A percentile compares a stretch with the other conserved stretches of the same genome.
These are phyloP conservation scores for Phytophthora pseudosyringae DNA, from an alignment of 352 stramenopile genomes.

Conservation along the genomic window DNA sequence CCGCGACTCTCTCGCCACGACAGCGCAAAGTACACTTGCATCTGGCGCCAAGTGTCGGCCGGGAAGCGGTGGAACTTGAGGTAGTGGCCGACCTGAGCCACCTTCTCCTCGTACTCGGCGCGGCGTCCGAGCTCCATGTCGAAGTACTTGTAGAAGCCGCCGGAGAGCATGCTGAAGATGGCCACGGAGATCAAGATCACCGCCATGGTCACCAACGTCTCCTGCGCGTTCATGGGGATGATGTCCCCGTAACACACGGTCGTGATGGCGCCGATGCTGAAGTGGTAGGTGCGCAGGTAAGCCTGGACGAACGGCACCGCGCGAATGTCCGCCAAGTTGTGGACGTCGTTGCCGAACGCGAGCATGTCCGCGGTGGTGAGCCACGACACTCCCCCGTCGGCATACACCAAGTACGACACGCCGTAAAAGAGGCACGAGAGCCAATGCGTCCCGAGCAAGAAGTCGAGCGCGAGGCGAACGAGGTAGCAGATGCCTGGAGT, in stretches of 20 bases:
- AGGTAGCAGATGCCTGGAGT: constrained; percentile 46
- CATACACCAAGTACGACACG: constrained; percentile 55
- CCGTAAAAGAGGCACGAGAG: constrained; percentile 62
- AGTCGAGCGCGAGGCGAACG: constrained; percentile 54
- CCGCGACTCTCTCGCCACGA: constrained; percentile 76
- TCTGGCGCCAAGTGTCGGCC: constrained; percentile 61
- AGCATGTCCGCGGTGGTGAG: constrained; percentile 70
- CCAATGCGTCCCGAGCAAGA: constrained; percentile 60
- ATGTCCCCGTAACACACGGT: constrained; percentile 81
- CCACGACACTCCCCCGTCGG: constrained; percentile 50
- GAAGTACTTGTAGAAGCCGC: constrained; percentile 73
- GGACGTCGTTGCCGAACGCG: constrained; percentile 41
- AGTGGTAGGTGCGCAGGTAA: constrained; percentile 68
- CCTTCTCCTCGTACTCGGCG: constrained; percentile 69
- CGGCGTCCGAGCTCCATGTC: constrained; percentile 73
- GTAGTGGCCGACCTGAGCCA: constrained; percentile 63
- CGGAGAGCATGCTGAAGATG: constrained; percentile 80
- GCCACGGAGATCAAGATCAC: constrained; percentile 74
- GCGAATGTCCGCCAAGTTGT: constrained; percentile 36
- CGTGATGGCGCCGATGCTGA: constrained; percentile 79
- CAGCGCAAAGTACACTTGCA: constrained; percentile 78
- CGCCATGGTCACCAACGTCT: constrained; percentile 56
- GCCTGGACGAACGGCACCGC: constrained; percentile 41
- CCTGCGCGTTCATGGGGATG: constrained; percentile 61
- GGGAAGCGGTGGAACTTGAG: constrained; percentile 73